Percentiles rank a stretch among this genome's conserved stretches.
phyloP scores from a whole-genome alignment of 345 rosid species.

The Tarenaya hassleriana region DNA sequence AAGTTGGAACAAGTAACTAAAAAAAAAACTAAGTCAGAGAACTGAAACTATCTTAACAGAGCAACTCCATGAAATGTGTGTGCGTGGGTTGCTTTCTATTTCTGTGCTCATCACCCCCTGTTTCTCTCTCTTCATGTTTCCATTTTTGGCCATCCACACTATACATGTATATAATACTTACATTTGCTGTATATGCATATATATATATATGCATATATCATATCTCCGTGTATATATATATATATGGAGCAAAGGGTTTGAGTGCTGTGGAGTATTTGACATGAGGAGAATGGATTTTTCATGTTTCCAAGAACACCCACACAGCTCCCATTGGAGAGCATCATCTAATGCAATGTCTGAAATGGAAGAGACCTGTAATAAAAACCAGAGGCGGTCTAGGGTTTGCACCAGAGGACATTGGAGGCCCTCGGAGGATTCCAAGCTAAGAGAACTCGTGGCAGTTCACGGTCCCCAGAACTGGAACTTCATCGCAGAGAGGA shows the following conservation, averaged over 20 bases:
- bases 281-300: constrained; percentile 21
- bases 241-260: constrained; percentile 9
- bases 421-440: constrained; percentile 46
- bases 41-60: constrained; percentile 31
- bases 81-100: constrained; percentile 28
- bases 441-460: constrained; percentile 39
- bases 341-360: constrained; percentile 19
- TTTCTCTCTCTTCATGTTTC: constrained; percentile 28
- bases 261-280: not conserved
- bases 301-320: constrained; percentile 21
- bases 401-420: constrained; percentile 44
- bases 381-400: constrained; percentile 13
- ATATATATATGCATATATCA: constrained; percentile 12
- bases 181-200: constrained; percentile 21
- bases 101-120: not conserved
- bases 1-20: too few species aligned
- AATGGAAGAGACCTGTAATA: not conserved
- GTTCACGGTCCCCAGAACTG: constrained; percentile 44
- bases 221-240: constrained; percentile 17
- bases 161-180: constrained; percentile 20
- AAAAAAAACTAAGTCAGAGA: constrained; percentile 21
- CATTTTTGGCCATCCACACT: constrained; percentile 18
- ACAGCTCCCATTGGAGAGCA: constrained; percentile 14
- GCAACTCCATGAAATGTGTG: constrained; percentile 27
- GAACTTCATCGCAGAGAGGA: constrained; percentile 45